A percentile compares a stretch with the other conserved stretches of the same genome.
phyloP scores from a whole-genome alignment of 2,329 filamentous ascomycete genomes.

The Ceratocystiopsis brevicomis region DNA sequence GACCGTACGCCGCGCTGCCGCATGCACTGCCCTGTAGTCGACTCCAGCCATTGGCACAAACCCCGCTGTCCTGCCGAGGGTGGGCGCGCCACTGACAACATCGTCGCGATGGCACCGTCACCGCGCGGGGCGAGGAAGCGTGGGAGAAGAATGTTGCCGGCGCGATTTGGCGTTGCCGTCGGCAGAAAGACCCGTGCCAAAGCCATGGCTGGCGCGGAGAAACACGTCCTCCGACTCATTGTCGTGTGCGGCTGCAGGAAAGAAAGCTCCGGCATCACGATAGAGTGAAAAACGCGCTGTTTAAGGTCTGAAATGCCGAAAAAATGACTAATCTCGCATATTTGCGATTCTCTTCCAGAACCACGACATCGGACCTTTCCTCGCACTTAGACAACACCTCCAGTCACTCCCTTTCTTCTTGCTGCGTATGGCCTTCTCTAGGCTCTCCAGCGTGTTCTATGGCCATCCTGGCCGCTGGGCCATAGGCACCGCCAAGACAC shows the following conservation, averaged over 20 bases:
- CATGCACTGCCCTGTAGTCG: no score
- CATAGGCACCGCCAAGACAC: constrained; percentile 26
- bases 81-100: no score
- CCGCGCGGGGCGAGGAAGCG: no score
- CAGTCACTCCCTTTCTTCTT: neutral
- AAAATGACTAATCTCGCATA: neutral
- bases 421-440: neutral
- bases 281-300: no score
- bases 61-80: no score
- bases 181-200: constrained; percentile 26
- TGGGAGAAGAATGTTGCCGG: no score
- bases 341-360: neutral
- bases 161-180: neutral
- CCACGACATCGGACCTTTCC: no score
- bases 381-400: neutral
- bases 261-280: neutral
- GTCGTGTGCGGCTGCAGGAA: neutral
- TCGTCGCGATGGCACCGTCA: no score
- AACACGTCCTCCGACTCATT: constrained; percentile 22
- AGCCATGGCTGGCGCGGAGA: constrained; percentile 26
- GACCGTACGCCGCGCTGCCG: no score
- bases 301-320: neutral
- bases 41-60: no score
- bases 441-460: constrained; percentile 13
- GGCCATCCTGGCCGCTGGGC: constrained; percentile 24